These are phyloP conservation scores for Starmerella ratchasimensis DNA, from an alignment of 805 yeast genomes.

Conservation along the genomic window DNA sequence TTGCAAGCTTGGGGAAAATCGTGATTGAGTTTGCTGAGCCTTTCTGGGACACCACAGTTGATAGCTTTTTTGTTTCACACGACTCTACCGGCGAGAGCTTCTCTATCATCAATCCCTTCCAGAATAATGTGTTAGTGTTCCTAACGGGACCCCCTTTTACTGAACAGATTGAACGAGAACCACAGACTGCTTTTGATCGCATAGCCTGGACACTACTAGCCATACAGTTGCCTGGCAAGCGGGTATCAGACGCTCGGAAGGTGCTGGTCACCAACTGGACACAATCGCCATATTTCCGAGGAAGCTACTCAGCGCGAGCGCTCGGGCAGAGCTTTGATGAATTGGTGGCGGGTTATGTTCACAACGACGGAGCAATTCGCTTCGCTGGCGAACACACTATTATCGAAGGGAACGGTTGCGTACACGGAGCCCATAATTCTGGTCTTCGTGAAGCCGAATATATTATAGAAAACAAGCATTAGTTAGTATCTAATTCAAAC, in stretches of 20 bases:
- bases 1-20: conserved; percentile 62
- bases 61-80: conserved; percentile 12
- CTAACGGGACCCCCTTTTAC: conserved; percentile 66
- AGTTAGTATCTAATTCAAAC: too few relatives aligned
- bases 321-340: conserved; percentile 61
- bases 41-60: conserved; percentile 46
- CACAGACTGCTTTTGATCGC: conserved; percentile 42
- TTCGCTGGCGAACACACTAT: conserved; percentile 90
- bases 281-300: conserved; percentile 48
- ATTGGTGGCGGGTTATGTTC: conserved; percentile 43
- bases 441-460: conserved; percentile 45
- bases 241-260: conserved; percentile 28
- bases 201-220: conserved; percentile 38
- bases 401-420: conserved; percentile 80
- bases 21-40: conserved; percentile 48
- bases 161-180: conserved; percentile 37
- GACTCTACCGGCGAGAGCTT: conserved; percentile 44
- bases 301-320: conserved; percentile 61
- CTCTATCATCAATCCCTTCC: conserved; percentile 44
- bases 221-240: conserved; percentile 18
- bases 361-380: conserved; percentile 46
- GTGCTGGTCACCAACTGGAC: conserved; percentile 52
- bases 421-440: conserved; percentile 78
- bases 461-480: conserved; percentile 18
- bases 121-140: conserved; percentile 35